Base-by-base conservation (phyloP, 352 stramenopile genomes). In the Globisporangium emineosum region DNA sequence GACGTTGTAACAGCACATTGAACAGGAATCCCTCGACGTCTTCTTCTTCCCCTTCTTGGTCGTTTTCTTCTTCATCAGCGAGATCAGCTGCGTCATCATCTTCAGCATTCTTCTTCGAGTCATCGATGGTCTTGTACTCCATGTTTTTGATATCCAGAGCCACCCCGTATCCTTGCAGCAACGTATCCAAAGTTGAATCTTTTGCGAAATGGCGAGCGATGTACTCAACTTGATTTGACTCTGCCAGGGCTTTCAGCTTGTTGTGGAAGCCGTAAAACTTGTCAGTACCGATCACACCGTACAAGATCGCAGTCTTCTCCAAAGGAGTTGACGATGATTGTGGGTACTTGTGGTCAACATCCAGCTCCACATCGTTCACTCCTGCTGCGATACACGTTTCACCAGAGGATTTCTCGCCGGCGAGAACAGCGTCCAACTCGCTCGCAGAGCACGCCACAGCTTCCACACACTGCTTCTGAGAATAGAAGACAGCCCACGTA, bases 81-180 rank as follows among this genome's bases (percentile, higher is more conserved):
- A 64, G 57, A 66, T 17, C 62, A 8, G 17, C 53, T 6, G 40
- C 32, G 27, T 71, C 64, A 49, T 79, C 69, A 23, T 85, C 76
- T 4, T 78, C 71, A 6, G n/a, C 54, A 17, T 65, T 62, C 47
- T 83, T 86, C 65, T 89, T 90, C 15, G 81, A 91, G 68, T 98
- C 93, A 66, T 98, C 94, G 61, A 98, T 94, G 8, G 93, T 98
- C 69, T 97, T 97, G 75, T 98, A 98, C 73, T 98, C 95, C 88
- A 98, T 98, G 71, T 98, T 98, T 72, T 98, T 98, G 60, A 98
- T 97, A 60, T 98, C 91, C 32, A 98, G 71, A 2, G 86, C 82
- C 30, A 98, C 90, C 9, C 93, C 93, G 60, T 97, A 98, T 21
- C 94, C 95, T 56, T 97, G 89, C 9, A 98, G 65, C 43, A 91